phyloP scores from a whole-genome alignment of 805 yeast genomes.

The Priceomyces carsonii region DNA sequence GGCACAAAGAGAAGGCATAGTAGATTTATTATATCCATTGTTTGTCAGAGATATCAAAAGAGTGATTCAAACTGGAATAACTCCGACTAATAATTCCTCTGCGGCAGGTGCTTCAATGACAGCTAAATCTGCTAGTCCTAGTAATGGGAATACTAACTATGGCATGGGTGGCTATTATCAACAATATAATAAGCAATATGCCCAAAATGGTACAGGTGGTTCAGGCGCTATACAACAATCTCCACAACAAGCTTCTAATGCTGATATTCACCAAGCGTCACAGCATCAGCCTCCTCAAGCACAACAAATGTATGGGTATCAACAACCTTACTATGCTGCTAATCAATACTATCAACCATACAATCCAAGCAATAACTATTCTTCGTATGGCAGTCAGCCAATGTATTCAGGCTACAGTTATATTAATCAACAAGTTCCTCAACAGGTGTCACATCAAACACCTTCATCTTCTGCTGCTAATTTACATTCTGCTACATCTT shows the following conservation, averaged over 20 bases:
- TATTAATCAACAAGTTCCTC: constrained; percentile 14
- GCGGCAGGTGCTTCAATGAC: constrained; percentile 12
- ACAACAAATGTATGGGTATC: constrained; percentile 21
- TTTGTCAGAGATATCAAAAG: constrained; percentile 74
- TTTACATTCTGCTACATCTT: constrained; percentile 4
- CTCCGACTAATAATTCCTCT: constrained; percentile 24
- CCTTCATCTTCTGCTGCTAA: constrained; percentile 4
- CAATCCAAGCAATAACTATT: constrained; percentile 15
- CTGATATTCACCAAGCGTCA: constrained; percentile 6
- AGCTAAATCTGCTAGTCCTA: constrained; percentile 12
- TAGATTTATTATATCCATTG: constrained; percentile 63
- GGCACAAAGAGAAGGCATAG: constrained; percentile 79
- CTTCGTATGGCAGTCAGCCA: constrained; percentile 17
- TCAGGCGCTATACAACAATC: constrained; percentile 13
- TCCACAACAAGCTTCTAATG: constrained; percentile 6
- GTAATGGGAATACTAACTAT: constrained; percentile 7
- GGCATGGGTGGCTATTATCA: constrained; percentile 12
- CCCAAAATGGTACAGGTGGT: constrained; percentile 9
- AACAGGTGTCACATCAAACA: constrained; percentile 10
- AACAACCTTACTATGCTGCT: constrained; percentile 24
- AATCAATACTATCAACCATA: constrained; percentile 24
- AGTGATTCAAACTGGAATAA: constrained; percentile 47
- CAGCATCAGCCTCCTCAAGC: constrained; percentile 12
- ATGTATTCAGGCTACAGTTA: constrained; percentile 16
- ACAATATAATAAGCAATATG: constrained; percentile 14